Evolutionary conservation across 129 eudicot genomes (phyloP), one percentile per base, ranked within the genome.

Genomic region (Glebionis coronaria): DNA sequence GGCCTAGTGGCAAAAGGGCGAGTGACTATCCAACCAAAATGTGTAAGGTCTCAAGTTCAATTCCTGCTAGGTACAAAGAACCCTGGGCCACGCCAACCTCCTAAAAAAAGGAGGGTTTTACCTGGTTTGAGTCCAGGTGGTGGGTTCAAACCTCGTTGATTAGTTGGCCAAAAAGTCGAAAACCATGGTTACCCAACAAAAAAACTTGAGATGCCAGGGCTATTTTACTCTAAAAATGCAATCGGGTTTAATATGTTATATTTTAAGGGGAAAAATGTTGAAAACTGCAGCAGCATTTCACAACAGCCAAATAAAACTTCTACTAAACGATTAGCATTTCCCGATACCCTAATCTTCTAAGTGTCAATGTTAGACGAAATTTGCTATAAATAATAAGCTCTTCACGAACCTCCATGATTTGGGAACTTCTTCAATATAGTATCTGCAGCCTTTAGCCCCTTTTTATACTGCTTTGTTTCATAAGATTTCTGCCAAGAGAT

Each of bases 361-460:
- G 16, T 58, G 28, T 44, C 9, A 59, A 59, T 20, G 31, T 19
- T 70, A 59, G 49, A 47, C 49, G 19, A 46, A 58, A 45, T 35
- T 5, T 25, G 54, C 25, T 47, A 53, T n/a, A 27, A 4, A 62
- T 10, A 29, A 3, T 13, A 20, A 54, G 35, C 16, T 15, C 23
- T 70, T 47, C 14, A 56, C 87, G 54, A 76, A 93, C 99, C 99
- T 88, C 99, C 99, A 86, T 93, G 99, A 49, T 93, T 81, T 67
- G 99, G 97, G 70, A 84, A 92, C 82, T 92, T 92, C 81, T 85
- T 92, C 68, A 92, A 77, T 71, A 92, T 92, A 51, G 95, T 47
- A 76, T 92, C 98, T 60, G 98, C 98, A 70, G 98, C 98, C 82
- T 88, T 92, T 54, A 92, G 76, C 53, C 99, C 99, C 84, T 93